Conservation (phyloP, 108 stramenopile genomes). For the Fragilariopsis cylindrus region DNA sequence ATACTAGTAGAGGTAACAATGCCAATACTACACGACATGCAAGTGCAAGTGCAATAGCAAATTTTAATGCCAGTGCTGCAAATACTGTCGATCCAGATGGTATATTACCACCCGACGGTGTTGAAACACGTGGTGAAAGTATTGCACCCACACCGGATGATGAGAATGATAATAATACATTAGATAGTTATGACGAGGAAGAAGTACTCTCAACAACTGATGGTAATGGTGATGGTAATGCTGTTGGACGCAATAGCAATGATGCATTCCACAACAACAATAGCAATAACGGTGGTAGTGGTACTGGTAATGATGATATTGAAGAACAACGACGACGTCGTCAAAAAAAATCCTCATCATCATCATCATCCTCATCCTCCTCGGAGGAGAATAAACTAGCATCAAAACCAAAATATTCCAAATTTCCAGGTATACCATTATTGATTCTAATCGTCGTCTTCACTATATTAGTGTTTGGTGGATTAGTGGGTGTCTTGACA, state of each 20-base stretch:
- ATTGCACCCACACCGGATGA: conserved; percentile 6
- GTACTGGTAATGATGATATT: too few relatives aligned
- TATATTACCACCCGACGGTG: neutral
- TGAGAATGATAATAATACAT: neutral
- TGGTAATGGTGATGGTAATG: too few relatives aligned
- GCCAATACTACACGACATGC: too few relatives aligned
- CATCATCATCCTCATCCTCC: neutral
- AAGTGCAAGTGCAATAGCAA: too few relatives aligned
- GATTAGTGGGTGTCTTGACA: neutral
- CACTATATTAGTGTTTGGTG: neutral
- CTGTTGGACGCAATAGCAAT: too few relatives aligned
- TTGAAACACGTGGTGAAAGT: neutral
- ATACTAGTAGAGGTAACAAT: too few relatives aligned
- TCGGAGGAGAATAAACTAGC: neutral
- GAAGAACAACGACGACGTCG: too few relatives aligned
- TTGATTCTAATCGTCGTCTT: neutral
- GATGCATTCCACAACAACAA: too few relatives aligned
- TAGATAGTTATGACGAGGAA: too few relatives aligned
- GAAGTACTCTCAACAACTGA: too few relatives aligned
- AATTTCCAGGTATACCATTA: neutral
- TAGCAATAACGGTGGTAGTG: too few relatives aligned
- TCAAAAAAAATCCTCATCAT: neutral
- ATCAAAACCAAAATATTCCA: neutral
- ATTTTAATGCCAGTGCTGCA: too few relatives aligned
- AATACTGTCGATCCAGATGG: neutral